Conservation (phyloP, 495 filamentous ascomycete genomes). For the Diplogelasinospora grovesii region DNA sequence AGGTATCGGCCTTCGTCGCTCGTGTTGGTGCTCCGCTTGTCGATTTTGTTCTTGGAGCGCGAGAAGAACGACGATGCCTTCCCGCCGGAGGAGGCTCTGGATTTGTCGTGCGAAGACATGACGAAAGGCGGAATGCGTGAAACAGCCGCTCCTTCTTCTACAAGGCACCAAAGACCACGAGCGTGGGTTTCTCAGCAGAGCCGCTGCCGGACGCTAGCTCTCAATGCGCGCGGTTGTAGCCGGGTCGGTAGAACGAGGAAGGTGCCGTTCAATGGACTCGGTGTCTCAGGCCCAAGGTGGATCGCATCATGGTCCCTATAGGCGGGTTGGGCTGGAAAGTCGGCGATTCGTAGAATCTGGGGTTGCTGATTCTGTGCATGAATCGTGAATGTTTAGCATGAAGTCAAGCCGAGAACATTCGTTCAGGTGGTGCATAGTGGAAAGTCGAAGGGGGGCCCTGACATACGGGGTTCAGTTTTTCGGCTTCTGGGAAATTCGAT, state of each 20-base stretch:
- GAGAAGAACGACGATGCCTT: constrained; percentile 72
- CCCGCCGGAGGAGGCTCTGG: constrained; percentile 75
- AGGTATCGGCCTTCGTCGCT: constrained; percentile 46
- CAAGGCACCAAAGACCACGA: constrained; percentile 12
- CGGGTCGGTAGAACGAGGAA: constrained; percentile 16
- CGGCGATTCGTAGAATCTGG: constrained; percentile 16
- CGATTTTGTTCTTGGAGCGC: constrained; percentile 67
- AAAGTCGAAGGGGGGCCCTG: background rate
- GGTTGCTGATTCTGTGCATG: constrained; percentile 21
- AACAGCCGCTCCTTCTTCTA: constrained; percentile 19
- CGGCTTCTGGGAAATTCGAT: background rate
- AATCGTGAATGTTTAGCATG: constrained; percentile 28
- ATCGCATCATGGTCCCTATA: constrained; percentile 34
- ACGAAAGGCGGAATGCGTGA: constrained; percentile 27
- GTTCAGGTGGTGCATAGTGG: constrained; percentile 9
- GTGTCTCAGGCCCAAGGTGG: constrained; percentile 31
- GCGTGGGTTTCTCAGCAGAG: constrained; percentile 17
- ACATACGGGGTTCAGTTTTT: constrained; percentile 1
- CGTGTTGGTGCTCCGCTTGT: constrained; percentile 51
- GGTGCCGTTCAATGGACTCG: constrained; percentile 31
- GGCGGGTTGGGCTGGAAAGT: constrained; percentile 9
- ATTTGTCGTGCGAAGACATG: constrained; percentile 65
- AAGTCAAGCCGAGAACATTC: constrained; percentile 11
- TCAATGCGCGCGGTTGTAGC: constrained; percentile 23
- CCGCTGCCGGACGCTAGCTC: constrained; percentile 17